Conservation (phyloP, 768 basidiomycete genomes). For the Leucosporidium yakuticum region DNA sequence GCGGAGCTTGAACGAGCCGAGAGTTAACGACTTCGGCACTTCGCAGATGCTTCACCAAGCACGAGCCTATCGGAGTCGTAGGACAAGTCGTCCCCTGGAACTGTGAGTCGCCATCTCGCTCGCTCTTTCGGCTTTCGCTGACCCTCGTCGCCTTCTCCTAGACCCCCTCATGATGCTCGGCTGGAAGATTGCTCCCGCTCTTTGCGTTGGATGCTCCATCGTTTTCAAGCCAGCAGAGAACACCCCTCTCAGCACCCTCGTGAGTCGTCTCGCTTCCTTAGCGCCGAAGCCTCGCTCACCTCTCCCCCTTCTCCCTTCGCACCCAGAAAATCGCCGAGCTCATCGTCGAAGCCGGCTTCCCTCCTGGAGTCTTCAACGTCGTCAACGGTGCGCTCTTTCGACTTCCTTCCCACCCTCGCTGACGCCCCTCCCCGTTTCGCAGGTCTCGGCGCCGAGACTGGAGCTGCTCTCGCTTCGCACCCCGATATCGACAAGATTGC, state of each 20-base stretch:
- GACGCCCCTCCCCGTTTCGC: conserved; percentile 45
- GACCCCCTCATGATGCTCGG: conserved; percentile 40
- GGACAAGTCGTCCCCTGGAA: conserved; percentile 59
- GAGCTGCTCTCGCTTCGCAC: conserved; percentile 75
- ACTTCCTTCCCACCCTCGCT: not conserved
- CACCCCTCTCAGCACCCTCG: conserved; percentile 23
- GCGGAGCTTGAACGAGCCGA: conserved; percentile 44
- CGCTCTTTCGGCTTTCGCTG: conserved; percentile 12
- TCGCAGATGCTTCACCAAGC: conserved; percentile 57
- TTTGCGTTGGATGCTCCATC: conserved; percentile 69
- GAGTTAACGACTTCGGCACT: conserved; percentile 59
- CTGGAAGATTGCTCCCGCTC: conserved; percentile 90
- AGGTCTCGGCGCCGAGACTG: conserved; percentile 72
- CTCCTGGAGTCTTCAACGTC: conserved; percentile 84
- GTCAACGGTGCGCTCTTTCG: conserved; percentile 45
- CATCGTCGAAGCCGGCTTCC: conserved; percentile 79
- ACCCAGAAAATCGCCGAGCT: conserved; percentile 76
- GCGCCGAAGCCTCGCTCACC: not conserved
- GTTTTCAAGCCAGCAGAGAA: conserved; percentile 78
- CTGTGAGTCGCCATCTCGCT: conserved; percentile 10
- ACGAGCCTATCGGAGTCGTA: conserved; percentile 86
- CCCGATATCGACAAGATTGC: conserved; percentile 65
- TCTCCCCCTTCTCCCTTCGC: not conserved
- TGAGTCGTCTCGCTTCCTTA: not conserved
- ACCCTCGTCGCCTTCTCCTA: conserved; percentile 15